Evolutionary conservation across 2,329 filamentous ascomycete genomes (phyloP), one percentile per base, ranked within the genome.

Genomic region (Emmonsia crescens): DNA sequence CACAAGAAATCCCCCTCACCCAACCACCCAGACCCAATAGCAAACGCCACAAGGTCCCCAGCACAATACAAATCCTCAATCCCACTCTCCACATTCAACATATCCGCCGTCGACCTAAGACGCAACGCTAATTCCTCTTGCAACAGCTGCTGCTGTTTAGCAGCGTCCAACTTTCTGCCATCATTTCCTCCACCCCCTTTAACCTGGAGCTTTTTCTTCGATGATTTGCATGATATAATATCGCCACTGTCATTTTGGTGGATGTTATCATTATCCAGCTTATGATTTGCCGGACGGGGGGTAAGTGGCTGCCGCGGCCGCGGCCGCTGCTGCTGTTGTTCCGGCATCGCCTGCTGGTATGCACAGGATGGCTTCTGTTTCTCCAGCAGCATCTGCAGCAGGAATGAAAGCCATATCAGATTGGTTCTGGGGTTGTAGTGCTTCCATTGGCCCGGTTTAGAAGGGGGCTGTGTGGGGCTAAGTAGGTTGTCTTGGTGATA

Each of bases 381-480:
- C 42, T 73, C 75, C 29, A 86, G 71, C 0, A 88, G 75, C 65
- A 81, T 81, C 62, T 80, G 77, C 14, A 87, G 76, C 4, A 88
- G 72, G 68, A 85, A 85, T 57, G 84, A 80, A 27, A 85, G 72
- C 85, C 85, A 88, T 16, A 86, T 75, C 16, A 86, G 75, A 65
- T 87, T 88, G 2, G 85, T 86, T 61, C 78, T 77, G 2, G 85
- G 84, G 46, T 81, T 78, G 69, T 82, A 87, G 36, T 76, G 71
- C 12, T 74, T 70, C 84, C 85, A 87, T 49, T 78, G 73, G 59
- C 73, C 72, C 2, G 72, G 68, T 24, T 75, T 69, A 27, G 70
- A 64, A 5, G 68, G 68, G 29, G 68, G 65, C 65, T 75, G 72
- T 42, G 74, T 70, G 4, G 71, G 70, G 5, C 74, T 68, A 0